phyloP scores from a whole-genome alignment of 805 yeast genomes.

The Saccharomycopsis schoenii region DNA sequence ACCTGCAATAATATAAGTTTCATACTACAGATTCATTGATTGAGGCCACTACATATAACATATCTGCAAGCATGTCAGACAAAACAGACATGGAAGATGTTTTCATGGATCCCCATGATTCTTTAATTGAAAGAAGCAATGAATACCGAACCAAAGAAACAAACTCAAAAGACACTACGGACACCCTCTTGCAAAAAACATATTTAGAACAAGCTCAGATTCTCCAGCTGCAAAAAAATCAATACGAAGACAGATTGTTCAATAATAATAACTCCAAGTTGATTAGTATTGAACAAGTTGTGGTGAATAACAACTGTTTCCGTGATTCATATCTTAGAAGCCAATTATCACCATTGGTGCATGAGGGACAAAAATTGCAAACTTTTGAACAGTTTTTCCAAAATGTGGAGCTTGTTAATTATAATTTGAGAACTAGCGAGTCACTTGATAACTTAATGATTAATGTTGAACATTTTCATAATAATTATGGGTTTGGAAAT shows the following conservation, averaged over 20 bases:
- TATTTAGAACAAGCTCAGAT: neutral
- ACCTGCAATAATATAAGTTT: no score
- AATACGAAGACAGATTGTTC: neutral
- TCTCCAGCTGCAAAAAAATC: neutral
- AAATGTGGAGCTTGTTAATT: constrained; percentile 6
- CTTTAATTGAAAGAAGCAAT: neutral
- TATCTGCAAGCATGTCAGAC: neutral
- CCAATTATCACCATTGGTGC: constrained; percentile 15
- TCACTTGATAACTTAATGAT: constrained; percentile 9
- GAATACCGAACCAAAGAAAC: neutral
- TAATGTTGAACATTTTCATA: constrained; percentile 6
- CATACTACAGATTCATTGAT: no score
- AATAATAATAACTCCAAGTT: constrained; percentile 2
- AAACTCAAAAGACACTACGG: neutral
- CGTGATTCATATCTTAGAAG: constrained; percentile 9
- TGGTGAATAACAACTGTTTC: constrained; percentile 7
- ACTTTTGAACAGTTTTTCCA: constrained; percentile 6
- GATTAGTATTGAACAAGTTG: constrained; percentile 11
- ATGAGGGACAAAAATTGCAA: neutral
- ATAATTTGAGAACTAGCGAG: constrained; percentile 9
- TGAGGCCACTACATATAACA: neutral
- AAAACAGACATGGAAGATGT: neutral
- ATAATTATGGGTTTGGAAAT: neutral
- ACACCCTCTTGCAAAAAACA: neutral
- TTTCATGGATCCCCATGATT: neutral